Base-by-base conservation (phyloP, 2,329 filamentous ascomycete species). In the Dendrostoma leiphaemia region DNA sequence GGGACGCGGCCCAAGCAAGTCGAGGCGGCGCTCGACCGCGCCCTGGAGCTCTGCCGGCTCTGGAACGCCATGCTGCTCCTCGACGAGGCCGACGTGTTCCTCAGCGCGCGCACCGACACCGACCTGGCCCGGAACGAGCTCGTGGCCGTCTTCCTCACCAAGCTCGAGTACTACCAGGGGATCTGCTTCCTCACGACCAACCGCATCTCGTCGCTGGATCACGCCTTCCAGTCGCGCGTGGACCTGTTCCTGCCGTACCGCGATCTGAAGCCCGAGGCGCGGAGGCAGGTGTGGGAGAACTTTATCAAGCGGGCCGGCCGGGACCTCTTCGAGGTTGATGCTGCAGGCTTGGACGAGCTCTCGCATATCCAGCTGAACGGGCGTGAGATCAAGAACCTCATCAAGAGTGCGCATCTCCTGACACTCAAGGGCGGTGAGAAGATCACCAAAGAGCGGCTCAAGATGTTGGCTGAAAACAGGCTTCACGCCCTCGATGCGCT, bases 341-440 rank as follows among this genome's bases (percentile, higher is more conserved):
- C 68, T 0, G 64, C 62, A 0, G 63, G 68, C 13, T 48, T 74
- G 2, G 64, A 65, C n/a, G 62, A 69, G 48, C 64, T 80, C 32
- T 66, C 73, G 0, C 54, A 61, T 21, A 64, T 77, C 48, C 64
- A 72, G 4, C 65, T 80, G 40, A 80, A 80, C 46, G 76, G 78
- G 4, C 66, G 76, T 21, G 74, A 80, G 68, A 80, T 80, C 55
- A 79, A 79, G 67, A 80, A 78, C 45, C 59, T 72, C n/a, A 63
- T 75, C 61, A 75, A 76, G 64, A 69, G 67, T 6, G 67, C 69
- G 0, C 67, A 70, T 54, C 47, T 75, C 6, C 67, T 75, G 10
- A 62, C 60, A 1, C 34, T 69, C 23, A 69, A 67, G 60, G 61
- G 55, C 23, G 62, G 63, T 2, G 61, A 62, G 3, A 64, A 64